These are phyloP conservation scores for Phytophthora foliorum DNA, from an alignment of 352 stramenopile species.

Conservation along the genomic window DNA sequence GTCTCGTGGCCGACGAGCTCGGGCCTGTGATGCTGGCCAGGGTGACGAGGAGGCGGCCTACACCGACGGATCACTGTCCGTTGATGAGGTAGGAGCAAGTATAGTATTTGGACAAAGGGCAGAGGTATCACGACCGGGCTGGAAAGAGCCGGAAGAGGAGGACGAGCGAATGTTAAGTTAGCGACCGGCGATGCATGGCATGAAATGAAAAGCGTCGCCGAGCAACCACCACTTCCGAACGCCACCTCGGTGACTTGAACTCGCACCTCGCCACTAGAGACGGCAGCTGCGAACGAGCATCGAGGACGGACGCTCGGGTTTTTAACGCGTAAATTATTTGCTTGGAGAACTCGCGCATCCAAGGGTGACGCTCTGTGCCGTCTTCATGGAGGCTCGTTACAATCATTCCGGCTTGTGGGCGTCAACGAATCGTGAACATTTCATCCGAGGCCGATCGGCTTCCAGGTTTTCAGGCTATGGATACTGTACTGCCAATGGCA, in stretches of 20 bases:
- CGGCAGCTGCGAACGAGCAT: background rate
- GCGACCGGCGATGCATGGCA: conserved; percentile 19
- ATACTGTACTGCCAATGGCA: background rate
- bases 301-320: conserved; percentile 3
- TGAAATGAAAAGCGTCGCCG: conserved; percentile 30
- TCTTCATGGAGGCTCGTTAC: conserved; percentile 9
- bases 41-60: conserved; percentile 10
- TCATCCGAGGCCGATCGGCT: background rate
- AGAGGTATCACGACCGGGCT: too few relatives aligned
- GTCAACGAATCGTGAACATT: conserved; percentile 15
- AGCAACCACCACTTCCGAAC: conserved; percentile 4
- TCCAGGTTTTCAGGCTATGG: background rate
- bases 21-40: background rate
- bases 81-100: conserved; percentile 27
- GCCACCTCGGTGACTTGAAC: background rate
- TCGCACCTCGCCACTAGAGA: conserved; percentile 12
- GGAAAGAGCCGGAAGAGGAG: too few relatives aligned
- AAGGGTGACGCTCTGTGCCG: background rate
- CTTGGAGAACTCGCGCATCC: background rate
- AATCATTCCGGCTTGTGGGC: conserved; percentile 12
- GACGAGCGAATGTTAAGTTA: conserved; percentile 30
- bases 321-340: conserved; percentile 30
- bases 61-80: conserved; percentile 11
- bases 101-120: conserved; percentile 21
- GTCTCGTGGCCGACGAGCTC: background rate